Evolutionary conservation across 2,329 filamentous ascomycete genomes (phyloP).

Genomic region (Catunica adiposa): DNA sequence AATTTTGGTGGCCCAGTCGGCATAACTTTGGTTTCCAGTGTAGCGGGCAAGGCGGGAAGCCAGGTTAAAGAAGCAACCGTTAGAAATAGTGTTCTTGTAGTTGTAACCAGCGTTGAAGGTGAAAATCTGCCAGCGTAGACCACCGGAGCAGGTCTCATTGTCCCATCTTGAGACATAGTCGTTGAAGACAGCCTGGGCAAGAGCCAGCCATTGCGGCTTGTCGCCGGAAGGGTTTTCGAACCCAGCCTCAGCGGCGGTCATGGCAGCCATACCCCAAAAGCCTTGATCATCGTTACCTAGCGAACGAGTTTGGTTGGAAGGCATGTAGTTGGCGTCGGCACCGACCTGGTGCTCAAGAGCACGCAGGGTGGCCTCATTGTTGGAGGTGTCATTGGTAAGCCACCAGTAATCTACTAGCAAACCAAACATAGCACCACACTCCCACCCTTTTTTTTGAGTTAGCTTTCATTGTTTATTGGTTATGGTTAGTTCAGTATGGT

Average conservation of each 20-base stretch:
- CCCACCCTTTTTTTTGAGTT: slow-evolving; percentile 35
- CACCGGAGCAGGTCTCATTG: slow-evolving; percentile 45
- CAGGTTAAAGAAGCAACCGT: slow-evolving; percentile 54
- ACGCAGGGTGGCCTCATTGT: slow-evolving; percentile 42
- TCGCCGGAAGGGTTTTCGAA: slow-evolving; percentile 50
- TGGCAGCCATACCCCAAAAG: slow-evolving; percentile 73
- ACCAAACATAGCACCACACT: slow-evolving; percentile 55
- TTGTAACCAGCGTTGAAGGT: slow-evolving; percentile 55
- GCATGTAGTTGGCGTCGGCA: slow-evolving; percentile 46
- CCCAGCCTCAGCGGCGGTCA: slow-evolving; percentile 60
- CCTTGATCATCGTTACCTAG: slow-evolving; percentile 61
- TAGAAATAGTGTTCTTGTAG: slow-evolving; percentile 53
- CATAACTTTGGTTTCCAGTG: slow-evolving; percentile 64
- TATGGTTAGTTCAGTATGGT: slow-evolving; percentile 7
- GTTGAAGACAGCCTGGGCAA: slow-evolving; percentile 68
- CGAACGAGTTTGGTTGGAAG: slow-evolving; percentile 43
- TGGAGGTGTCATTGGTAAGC: slow-evolving; percentile 48
- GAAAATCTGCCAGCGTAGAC: slow-evolving; percentile 76
- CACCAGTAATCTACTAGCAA: slow-evolving; percentile 57
- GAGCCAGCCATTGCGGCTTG: slow-evolving; percentile 57
- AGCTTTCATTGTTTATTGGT: slow-evolving; percentile 20
- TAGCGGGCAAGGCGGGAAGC: slow-evolving; percentile 58
- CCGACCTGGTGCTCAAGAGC: slow-evolving; percentile 45
- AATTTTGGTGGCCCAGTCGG: slow-evolving; percentile 54
- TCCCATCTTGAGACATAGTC: slow-evolving; percentile 61